Conservation (phyloP, 495 filamentous ascomycete genomes). For the Trichoderma erinaceum region DNA sequence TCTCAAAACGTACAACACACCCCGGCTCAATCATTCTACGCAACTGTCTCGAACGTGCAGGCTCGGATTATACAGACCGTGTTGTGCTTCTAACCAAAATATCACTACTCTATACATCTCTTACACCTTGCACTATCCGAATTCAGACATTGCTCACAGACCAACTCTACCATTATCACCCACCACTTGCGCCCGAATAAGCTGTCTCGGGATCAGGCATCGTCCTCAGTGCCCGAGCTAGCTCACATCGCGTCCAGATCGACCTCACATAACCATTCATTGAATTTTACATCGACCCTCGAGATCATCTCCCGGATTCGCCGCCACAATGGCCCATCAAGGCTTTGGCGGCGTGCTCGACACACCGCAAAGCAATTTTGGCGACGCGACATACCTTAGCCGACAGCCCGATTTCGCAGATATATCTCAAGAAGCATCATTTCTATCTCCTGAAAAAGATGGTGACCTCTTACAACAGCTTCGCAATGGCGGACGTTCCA, state of each 20-base stretch:
- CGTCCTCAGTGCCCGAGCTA: neutral
- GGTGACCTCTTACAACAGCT: constrained; percentile 64
- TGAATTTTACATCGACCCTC: neutral
- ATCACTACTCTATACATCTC: neutral
- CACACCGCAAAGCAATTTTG: constrained; percentile 71
- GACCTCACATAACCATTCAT: neutral
- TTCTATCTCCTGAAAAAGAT: constrained; percentile 77
- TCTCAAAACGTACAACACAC: neutral
- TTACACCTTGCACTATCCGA: neutral
- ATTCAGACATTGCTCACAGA: neutral
- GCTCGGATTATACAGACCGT: neutral
- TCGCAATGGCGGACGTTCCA: constrained; percentile 49
- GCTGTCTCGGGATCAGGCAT: no score
- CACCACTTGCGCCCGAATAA: neutral
- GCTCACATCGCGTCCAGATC: neutral
- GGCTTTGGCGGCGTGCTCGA: constrained; percentile 55
- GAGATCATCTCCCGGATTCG: neutral
- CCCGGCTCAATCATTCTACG: neutral
- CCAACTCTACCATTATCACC: neutral
- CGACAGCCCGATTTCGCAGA: constrained; percentile 61
- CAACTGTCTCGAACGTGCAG: no score
- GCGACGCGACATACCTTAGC: constrained; percentile 72
- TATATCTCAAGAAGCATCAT: constrained; percentile 75
- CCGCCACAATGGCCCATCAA: constrained; percentile 36
- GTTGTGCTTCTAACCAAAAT: neutral